Conservation (phyloP, 768 basidiomycete genomes). For the Chalciporus chontae region DNA sequence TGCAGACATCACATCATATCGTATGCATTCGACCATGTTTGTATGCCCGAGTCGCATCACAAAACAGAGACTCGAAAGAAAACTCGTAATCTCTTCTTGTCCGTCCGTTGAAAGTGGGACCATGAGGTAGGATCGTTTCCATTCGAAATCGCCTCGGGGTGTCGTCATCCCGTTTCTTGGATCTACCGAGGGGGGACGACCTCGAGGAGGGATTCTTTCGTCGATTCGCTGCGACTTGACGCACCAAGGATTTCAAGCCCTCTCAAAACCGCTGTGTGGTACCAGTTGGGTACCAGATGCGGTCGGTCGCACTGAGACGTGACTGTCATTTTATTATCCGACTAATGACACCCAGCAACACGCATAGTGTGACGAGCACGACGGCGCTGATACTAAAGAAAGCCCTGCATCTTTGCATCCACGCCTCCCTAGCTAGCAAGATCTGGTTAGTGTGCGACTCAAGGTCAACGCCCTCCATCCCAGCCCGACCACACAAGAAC, state of each 20-base stretch:
- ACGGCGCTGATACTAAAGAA: slow-evolving; percentile 20
- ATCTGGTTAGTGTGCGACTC: slow-evolving; percentile 14
- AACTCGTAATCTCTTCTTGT: neutral
- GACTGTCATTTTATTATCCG: slow-evolving; percentile 16
- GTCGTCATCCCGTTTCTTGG: too few species aligned
- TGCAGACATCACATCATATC: slow-evolving; percentile 8
- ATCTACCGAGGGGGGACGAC: too few species aligned
- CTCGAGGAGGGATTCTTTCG: too few species aligned
- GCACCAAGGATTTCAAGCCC: too few species aligned
- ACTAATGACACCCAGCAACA: slow-evolving; percentile 16
- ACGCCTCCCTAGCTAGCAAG: slow-evolving; percentile 5
- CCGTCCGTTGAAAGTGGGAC: neutral
- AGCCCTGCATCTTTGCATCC: slow-evolving; percentile 13
- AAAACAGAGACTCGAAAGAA: slow-evolving; percentile 12
- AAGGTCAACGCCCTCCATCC: slow-evolving; percentile 14
- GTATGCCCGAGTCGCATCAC: slow-evolving; percentile 16
- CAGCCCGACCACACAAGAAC: slow-evolving; percentile 9
- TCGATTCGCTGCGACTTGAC: too few species aligned
- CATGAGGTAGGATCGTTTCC: too few species aligned
- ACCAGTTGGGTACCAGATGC: too few species aligned
- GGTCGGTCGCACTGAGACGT: too few species aligned
- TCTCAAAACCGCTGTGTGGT: too few species aligned
- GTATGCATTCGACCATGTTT: slow-evolving; percentile 15
- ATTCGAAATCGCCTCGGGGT: too few species aligned
- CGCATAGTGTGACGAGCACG: slow-evolving; percentile 20